phyloP scores from a whole-genome alignment of 2,329 filamentous ascomycete species.

The Rhynchosporium agropyri region DNA sequence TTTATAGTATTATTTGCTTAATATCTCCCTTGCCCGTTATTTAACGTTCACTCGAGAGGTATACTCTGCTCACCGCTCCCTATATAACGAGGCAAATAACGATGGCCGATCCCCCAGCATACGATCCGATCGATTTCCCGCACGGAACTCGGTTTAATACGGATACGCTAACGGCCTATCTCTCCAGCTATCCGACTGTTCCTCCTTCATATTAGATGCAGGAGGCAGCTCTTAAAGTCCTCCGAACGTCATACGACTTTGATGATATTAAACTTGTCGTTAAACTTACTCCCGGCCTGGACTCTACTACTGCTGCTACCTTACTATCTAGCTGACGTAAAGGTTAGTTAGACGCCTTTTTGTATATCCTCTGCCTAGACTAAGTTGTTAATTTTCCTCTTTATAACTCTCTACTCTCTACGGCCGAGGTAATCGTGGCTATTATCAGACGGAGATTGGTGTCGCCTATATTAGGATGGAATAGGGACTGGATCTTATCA shows the following conservation, averaged over 20 bases:
- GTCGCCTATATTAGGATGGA: not conserved
- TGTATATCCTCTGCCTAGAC: not conserved
- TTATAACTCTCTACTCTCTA: not conserved
- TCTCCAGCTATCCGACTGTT: not conserved
- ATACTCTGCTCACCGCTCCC: constrained; percentile 1
- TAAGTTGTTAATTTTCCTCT: not conserved
- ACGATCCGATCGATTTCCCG: constrained; percentile 1
- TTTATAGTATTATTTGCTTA: not conserved
- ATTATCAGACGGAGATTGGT: not conserved
- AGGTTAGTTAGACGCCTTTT: not conserved
- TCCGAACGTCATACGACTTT: not conserved
- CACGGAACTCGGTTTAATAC: not conserved
- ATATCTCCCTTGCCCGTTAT: not conserved
- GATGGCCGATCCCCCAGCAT: not conserved
- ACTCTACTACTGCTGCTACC: not conserved
- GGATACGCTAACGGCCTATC: not conserved
- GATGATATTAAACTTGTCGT: not conserved
- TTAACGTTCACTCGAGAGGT: constrained; percentile 2
- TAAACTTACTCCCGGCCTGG: not conserved
- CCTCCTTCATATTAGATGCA: not conserved
- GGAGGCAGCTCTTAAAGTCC: constrained; percentile 1
- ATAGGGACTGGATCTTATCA: not conserved
- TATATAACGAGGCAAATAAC: not conserved
- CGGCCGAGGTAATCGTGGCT: not conserved
- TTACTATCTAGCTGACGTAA: not conserved